Conservation (phyloP, 495 filamentous ascomycete species). For the Bryoglossum gracile region DNA sequence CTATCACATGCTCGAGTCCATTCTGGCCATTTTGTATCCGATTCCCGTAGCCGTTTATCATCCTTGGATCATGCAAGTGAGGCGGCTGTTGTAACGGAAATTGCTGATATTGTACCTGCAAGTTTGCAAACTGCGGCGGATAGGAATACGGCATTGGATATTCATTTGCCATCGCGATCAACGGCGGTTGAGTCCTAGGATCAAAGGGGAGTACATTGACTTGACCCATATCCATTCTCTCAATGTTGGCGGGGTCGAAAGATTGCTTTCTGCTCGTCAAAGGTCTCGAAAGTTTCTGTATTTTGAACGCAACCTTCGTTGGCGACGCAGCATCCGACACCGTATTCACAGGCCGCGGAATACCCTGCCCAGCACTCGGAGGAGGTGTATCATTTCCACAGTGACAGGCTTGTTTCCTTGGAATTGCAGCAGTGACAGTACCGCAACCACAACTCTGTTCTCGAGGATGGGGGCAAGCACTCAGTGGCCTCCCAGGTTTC, state of each 20-base stretch:
- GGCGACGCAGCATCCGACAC: slow-evolving; percentile 21
- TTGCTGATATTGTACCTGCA: slow-evolving; percentile 17
- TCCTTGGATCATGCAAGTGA: too few species aligned
- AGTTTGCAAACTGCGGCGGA: slow-evolving; percentile 19
- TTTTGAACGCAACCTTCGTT: slow-evolving; percentile 29
- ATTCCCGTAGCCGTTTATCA: slow-evolving; percentile 12
- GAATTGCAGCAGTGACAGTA: slow-evolving; percentile 45
- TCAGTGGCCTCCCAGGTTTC: slow-evolving; percentile 72
- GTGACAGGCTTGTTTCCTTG: slow-evolving; percentile 41
- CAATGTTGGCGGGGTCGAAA: slow-evolving; percentile 34
- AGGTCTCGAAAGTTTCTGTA: slow-evolving; percentile 32
- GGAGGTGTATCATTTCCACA: slow-evolving; percentile 27
- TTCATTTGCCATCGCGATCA: slow-evolving; percentile 7
- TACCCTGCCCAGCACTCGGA: background rate
- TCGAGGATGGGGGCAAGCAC: slow-evolving; percentile 66
- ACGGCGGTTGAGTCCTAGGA: slow-evolving; percentile 5
- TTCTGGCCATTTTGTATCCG: background rate
- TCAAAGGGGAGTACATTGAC: slow-evolving; percentile 32
- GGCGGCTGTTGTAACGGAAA: too few species aligned
- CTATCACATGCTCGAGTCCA: slow-evolving; percentile 15
- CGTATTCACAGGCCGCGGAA: background rate
- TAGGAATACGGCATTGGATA: slow-evolving; percentile 9
- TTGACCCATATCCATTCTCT: slow-evolving; percentile 38
- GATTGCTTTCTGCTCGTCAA: slow-evolving; percentile 35
- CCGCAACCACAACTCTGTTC: slow-evolving; percentile 44